Conservation (phyloP, 2,329 filamentous ascomycete species). For the Nigrospora oryzae region DNA sequence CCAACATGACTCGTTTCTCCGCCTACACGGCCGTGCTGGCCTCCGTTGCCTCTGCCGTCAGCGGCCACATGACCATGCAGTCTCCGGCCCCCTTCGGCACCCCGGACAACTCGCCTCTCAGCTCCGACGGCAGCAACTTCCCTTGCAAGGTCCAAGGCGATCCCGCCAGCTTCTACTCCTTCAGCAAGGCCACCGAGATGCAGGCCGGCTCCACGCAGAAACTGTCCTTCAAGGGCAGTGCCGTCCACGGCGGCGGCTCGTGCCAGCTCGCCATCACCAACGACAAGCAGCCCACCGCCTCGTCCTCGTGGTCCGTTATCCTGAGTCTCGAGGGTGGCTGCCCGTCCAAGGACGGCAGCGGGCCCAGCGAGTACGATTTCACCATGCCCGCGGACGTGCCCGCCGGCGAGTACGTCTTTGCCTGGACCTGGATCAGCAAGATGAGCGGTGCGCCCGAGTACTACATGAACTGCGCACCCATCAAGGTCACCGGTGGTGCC, state of each 20-base stretch:
- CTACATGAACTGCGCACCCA: constrained; percentile 69
- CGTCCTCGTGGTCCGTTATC: constrained; percentile 60
- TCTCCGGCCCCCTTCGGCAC: constrained; percentile 45
- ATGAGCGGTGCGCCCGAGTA: constrained; percentile 62
- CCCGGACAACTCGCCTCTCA: constrained; percentile 49
- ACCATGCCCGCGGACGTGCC: constrained; percentile 51
- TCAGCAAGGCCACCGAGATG: constrained; percentile 29
- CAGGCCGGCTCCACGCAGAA: constrained; percentile 32
- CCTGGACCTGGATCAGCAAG: constrained; percentile 71
- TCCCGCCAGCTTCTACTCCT: constrained; percentile 19
- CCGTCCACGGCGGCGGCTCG: constrained; percentile 64
- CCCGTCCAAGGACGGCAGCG: constrained; percentile 35
- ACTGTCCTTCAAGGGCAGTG: constrained; percentile 49
- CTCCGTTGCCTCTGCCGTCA: constrained; percentile 35
- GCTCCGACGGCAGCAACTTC: constrained; percentile 38
- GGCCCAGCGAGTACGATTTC: constrained; percentile 45
- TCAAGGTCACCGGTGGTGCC: constrained; percentile 38
- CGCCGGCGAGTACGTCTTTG: constrained; percentile 57
- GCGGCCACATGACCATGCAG: constrained; percentile 57
- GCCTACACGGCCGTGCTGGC: constrained; percentile 28
- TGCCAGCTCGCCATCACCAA: constrained; percentile 65
- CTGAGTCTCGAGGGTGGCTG: constrained; percentile 63
- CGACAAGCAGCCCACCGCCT: constrained; percentile 31
- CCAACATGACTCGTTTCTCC: constrained; percentile 2
- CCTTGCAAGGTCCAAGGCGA: constrained; percentile 51